Evolutionary conservation across 768 basidiomycete genomes (phyloP), one percentile per base, ranked within the genome.

Genomic region (Leccinum rimulosum): DNA sequence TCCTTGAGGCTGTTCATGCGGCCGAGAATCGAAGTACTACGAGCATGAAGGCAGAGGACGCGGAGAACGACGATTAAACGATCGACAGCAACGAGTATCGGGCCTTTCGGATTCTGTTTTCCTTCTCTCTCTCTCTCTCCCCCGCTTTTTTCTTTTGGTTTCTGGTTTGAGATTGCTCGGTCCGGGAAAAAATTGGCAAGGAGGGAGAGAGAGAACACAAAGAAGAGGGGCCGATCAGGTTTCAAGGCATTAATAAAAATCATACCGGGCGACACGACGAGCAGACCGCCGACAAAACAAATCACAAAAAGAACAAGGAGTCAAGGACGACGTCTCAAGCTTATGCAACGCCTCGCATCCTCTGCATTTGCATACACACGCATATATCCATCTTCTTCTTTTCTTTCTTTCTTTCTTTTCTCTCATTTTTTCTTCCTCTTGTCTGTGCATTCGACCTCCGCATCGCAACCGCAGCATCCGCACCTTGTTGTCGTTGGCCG

Each of bases 1-100:
- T 83, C 27, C 66, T 82, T n/a, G 81, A 81, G 61, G 81, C 81
- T 36, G 81, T 80, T 0, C 79, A 79, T 59, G 81, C 80, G 6
- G 76, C 81, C 6, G 81, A 80, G 65, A 78, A 76, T 19, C 73
- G 79, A 52, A 76, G 73, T 50, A 70, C 69, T 52, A 70, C 69
- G 50, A 68, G 74, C 3, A 10, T 70, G 58, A 73, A 74, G 22
- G 64, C 67, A 19, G 67, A 70, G 14, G 71, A 72, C 19, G 64
- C 40, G 9, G 71, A 66, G 8, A 64, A 63, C 43, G 66, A 66
- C 22, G 68, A 70, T 36, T 73, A 56, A 36, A 50, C n/a, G 30
- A 25, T 28, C 51, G 51, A 33, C 31, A 7, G 40, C 40, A 43
- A n/a, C 40, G 4, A 40, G 38, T 10, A 40, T 17, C 38, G 3